Conservation (phyloP, 768 basidiomycete genomes). For the Strobilomyces confusus region DNA sequence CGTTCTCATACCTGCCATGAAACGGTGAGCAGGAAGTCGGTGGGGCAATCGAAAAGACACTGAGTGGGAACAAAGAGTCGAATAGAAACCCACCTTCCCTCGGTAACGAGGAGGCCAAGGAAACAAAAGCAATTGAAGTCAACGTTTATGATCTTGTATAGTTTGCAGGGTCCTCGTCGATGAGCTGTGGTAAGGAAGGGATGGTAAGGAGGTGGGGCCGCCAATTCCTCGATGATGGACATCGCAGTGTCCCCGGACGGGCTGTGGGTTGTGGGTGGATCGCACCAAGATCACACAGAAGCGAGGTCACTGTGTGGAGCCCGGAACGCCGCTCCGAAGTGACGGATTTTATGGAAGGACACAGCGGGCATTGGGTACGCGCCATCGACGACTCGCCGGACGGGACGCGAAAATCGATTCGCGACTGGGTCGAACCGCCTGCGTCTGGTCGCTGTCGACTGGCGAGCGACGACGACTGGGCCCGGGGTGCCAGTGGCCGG, state of each 20-base stretch:
- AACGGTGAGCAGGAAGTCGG: background rate
- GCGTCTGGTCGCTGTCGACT: constrained; percentile 1
- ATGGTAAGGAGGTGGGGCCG: constrained; percentile 2
- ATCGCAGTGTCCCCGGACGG: constrained; percentile 2
- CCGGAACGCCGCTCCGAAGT: background rate
- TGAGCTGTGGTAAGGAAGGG: constrained; percentile 3
- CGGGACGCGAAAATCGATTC: background rate
- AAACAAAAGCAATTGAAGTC: background rate
- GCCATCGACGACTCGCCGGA: constrained; percentile 3
- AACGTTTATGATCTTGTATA: constrained; percentile 1
- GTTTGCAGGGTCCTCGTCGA: constrained; percentile 3
- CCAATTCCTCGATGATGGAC: background rate
- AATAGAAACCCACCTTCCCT: background rate
- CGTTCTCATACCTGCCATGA: background rate
- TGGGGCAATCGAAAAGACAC: background rate
- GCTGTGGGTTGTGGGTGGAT: constrained; percentile 1
- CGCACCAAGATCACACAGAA: too few relatives aligned
- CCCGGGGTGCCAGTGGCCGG: too few relatives aligned
- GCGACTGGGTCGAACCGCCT: constrained; percentile 6
- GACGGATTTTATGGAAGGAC: background rate
- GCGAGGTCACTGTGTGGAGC: background rate
- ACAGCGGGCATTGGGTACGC: background rate
- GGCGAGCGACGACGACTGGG: background rate
- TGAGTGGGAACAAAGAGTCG: background rate
- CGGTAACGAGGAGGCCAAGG: background rate